A percentile compares a stretch with the other conserved stretches of the same genome.
phyloP scores from a whole-genome alignment of 768 basidiomycete species.

The Boletus huronensis region DNA sequence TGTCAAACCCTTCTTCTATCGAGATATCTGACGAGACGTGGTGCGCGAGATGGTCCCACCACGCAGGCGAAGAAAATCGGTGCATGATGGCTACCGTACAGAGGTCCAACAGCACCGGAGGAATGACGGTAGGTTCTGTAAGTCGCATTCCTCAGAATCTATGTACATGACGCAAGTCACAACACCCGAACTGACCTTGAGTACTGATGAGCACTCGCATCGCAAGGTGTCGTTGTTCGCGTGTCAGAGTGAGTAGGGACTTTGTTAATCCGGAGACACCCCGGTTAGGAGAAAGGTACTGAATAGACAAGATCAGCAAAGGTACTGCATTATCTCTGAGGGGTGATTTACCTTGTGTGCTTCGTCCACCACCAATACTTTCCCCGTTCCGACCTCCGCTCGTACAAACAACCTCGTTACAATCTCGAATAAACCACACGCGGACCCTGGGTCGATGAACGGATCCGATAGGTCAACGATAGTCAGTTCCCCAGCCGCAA shows the following conservation, averaged over 20 bases:
- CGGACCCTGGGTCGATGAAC: slow-evolving; percentile 59
- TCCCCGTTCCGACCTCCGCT: slow-evolving; percentile 53
- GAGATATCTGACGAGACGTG: slow-evolving; percentile 61
- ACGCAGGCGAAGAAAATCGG: slow-evolving; percentile 66
- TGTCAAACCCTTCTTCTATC: slow-evolving; percentile 53
- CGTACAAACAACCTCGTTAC: slow-evolving; percentile 59
- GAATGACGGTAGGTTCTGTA: slow-evolving; percentile 65
- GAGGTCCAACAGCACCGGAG: slow-evolving; percentile 58
- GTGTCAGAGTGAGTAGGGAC: slow-evolving; percentile 50
- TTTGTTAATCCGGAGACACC: slow-evolving; percentile 50
- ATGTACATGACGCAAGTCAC: neutral
- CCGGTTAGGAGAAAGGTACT: slow-evolving; percentile 54
- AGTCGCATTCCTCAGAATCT: neutral
- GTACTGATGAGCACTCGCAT: slow-evolving; percentile 74
- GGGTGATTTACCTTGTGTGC: slow-evolving; percentile 56
- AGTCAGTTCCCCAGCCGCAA: slow-evolving; percentile 53
- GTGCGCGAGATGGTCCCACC: slow-evolving; percentile 63
- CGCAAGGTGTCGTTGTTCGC: slow-evolving; percentile 64
- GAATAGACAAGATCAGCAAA: neutral
- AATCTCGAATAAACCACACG: slow-evolving; percentile 65
- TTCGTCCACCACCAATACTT: slow-evolving; percentile 66
- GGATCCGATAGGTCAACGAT: slow-evolving; percentile 69
- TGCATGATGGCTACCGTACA: slow-evolving; percentile 61
- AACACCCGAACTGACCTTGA: slow-evolving; percentile 45
- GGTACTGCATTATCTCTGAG: neutral